These are phyloP conservation scores for Botryosphaeria dothidea DNA, from an alignment of 2,329 filamentous ascomycete genomes.

Conservation along the genomic window DNA sequence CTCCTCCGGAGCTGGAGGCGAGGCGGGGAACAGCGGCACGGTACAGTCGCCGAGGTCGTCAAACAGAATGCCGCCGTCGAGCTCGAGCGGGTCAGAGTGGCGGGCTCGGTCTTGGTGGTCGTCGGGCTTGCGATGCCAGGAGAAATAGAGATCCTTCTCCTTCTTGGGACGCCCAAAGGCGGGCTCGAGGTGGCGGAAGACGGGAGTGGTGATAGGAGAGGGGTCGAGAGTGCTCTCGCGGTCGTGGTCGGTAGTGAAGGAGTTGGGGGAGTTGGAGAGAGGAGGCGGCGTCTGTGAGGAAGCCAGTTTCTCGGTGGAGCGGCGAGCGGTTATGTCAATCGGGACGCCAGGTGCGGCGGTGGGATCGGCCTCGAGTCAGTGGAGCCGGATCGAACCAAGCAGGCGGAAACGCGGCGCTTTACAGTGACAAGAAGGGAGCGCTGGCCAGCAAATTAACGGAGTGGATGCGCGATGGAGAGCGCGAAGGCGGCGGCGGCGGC, in stretches of 20 bases:
- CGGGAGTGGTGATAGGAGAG: slow-evolving; percentile 21
- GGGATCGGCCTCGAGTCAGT: slow-evolving; percentile 20
- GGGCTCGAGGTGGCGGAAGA: slow-evolving; percentile 29
- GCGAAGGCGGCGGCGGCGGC: neutral
- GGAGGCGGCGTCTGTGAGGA: slow-evolving; percentile 23
- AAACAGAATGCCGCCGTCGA: slow-evolving; percentile 40
- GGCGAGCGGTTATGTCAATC: slow-evolving; percentile 19
- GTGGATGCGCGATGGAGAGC: slow-evolving; percentile 8
- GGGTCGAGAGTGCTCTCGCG: slow-evolving; percentile 21
- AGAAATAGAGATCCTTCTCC: slow-evolving; percentile 43
- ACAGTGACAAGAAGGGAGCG: neutral
- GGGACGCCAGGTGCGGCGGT: slow-evolving; percentile 16
- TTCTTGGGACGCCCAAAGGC: slow-evolving; percentile 44
- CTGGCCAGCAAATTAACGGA: slow-evolving; percentile 7
- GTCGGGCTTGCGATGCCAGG: slow-evolving; percentile 47
- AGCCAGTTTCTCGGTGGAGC: slow-evolving; percentile 18
- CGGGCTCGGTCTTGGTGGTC: slow-evolving; percentile 27
- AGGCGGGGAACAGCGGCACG: slow-evolving; percentile 40
- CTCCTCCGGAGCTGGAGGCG: slow-evolving; percentile 24
- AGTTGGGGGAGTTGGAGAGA: slow-evolving; percentile 22
- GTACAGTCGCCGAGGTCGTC: slow-evolving; percentile 44
- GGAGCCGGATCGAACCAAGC: slow-evolving; percentile 20
- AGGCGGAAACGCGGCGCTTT: slow-evolving; percentile 14
- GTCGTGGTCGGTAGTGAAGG: slow-evolving; percentile 22
- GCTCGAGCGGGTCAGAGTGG: slow-evolving; percentile 30